Percentiles rank a stretch among this genome's conserved stretches.
Evolutionary conservation across 2,329 filamentous ascomycete species (phyloP).

Genomic region (Talaromyces sp.): DNA sequence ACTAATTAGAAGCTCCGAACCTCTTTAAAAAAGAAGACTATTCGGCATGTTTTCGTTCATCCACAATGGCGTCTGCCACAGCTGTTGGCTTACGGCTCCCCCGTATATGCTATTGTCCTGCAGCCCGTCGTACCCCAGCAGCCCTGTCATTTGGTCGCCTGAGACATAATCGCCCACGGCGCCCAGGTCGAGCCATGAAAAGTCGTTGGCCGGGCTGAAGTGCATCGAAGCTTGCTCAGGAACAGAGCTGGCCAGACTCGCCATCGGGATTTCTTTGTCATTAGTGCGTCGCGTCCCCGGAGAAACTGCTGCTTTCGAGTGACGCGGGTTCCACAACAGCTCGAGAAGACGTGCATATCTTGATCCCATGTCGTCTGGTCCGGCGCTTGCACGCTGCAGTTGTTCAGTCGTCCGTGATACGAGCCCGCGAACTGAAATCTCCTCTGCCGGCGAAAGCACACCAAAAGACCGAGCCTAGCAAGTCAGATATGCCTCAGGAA

Average conservation of each 20-base stretch:
- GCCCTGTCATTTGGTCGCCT: constrained; percentile 34
- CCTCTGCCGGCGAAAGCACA: constrained; percentile 51
- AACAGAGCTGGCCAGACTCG: constrained; percentile 20
- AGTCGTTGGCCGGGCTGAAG: constrained; percentile 49
- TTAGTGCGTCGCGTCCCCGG: constrained; percentile 23
- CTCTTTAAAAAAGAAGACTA: constrained; percentile 25
- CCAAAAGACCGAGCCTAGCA: constrained; percentile 52
- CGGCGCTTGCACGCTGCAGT: constrained; percentile 54
- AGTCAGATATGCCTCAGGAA: not conserved
- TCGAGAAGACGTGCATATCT: constrained; percentile 58
- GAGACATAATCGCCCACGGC: constrained; percentile 55
- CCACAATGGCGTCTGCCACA: constrained; percentile 37
- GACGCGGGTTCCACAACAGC: constrained; percentile 52
- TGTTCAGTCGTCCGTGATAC: constrained; percentile 55
- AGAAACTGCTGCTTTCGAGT: constrained; percentile 21
- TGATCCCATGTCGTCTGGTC: constrained; percentile 55
- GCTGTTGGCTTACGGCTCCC: constrained; percentile 20
- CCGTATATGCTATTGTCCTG: constrained; percentile 27
- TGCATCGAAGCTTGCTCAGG: constrained; percentile 30
- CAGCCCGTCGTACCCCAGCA: constrained; percentile 32
- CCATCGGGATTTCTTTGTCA: constrained; percentile 24
- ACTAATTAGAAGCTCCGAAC: not conserved
- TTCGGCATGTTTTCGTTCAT: constrained; percentile 31
- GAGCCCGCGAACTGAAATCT: constrained; percentile 52
- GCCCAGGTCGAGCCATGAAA: constrained; percentile 58